phyloP scores from a whole-genome alignment of 2,329 filamentous ascomycete genomes.

The Rosellinia necatrix region DNA sequence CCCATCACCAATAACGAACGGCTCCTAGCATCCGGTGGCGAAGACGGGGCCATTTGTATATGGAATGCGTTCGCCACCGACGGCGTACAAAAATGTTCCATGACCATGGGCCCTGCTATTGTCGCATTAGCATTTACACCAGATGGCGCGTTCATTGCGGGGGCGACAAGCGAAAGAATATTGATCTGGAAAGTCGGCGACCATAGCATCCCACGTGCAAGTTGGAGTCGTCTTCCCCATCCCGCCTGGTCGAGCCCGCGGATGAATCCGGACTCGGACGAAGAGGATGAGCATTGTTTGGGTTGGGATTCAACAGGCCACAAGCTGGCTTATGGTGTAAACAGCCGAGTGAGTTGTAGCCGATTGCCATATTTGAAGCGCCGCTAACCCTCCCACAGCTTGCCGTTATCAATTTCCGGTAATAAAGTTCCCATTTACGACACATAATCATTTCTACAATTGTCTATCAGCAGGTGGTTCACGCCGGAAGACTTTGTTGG shows the following conservation, averaged over 20 bases:
- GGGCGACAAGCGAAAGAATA: conserved; percentile 61
- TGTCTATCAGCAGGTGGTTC: background rate
- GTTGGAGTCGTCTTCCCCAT: conserved; percentile 61
- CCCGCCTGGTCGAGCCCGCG: conserved; percentile 64
- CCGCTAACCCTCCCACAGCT: conserved; percentile 44
- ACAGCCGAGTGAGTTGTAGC: conserved; percentile 59
- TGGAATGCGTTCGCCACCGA: conserved; percentile 64
- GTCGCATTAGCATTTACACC: conserved; percentile 66
- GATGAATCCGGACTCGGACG: conserved; percentile 56
- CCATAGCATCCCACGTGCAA: conserved; percentile 60
- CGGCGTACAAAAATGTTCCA: conserved; percentile 60
- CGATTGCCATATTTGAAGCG: background rate
- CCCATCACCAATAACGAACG: conserved; percentile 53
- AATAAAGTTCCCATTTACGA: conserved; percentile 33
- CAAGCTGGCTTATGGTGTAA: conserved; percentile 66
- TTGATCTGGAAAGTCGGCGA: conserved; percentile 70
- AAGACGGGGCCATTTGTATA: conserved; percentile 65
- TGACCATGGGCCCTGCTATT: conserved; percentile 64
- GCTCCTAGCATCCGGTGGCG: conserved; percentile 64
- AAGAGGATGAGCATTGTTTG: conserved; percentile 65
- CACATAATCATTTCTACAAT: background rate
- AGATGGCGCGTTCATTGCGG: conserved; percentile 66
- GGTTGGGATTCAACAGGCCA: conserved; percentile 66
- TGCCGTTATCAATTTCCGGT: conserved; percentile 57
- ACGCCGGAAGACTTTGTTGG: background rate